Base-by-base conservation (phyloP, 495 filamentous ascomycete species). In the Daldinia childiae region DNA sequence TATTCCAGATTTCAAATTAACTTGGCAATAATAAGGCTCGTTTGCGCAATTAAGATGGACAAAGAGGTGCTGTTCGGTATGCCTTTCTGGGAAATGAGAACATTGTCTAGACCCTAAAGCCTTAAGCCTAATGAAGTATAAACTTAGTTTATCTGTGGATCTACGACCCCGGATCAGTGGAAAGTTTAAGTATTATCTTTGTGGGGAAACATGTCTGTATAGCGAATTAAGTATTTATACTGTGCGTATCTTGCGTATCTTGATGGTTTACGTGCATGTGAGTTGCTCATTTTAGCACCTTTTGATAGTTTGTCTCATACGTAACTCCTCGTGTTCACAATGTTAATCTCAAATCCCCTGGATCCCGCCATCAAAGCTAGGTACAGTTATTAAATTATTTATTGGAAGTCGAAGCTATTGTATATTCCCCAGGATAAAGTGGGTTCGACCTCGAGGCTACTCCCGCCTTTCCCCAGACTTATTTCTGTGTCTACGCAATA, bases 141-240 rank as follows among this genome's bases (percentile, higher is more conserved):
- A 58, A 62, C 9, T 69, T n/a, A 61, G 60, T 61, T 60, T 62
- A 69, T 69, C 70, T 65, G 65, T 69, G 70, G 71, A 19, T 48
- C 71, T 55, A 17, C 51, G 51, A 73, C 71, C 71, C 71, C 71
- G 71, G 71, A 73, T 69, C 62, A 73, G 71, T 65, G 66, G 66
- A 69, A 62, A 61, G 56, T 66, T 43, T 56, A 65, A 66, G 62
- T 63, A 66, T 69, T 73, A 69, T 73, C 71, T 69, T 69, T 66
- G 71, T 73, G 71, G 71, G 71, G 71, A 73, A 69, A 58, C 34
- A 54, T 54, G 21, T 26, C 6, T 21, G 19, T 54, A 12, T 50
- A 63, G 7, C 55, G 56, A 45, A 43, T 58, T 58, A 24, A 19
- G 30, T 51, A 52, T 58, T 58, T 66, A 32, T 66, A 66, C 63